phyloP scores from a whole-genome alignment of 2,329 filamentous ascomycete species.

The Diaporthe helianthi region DNA sequence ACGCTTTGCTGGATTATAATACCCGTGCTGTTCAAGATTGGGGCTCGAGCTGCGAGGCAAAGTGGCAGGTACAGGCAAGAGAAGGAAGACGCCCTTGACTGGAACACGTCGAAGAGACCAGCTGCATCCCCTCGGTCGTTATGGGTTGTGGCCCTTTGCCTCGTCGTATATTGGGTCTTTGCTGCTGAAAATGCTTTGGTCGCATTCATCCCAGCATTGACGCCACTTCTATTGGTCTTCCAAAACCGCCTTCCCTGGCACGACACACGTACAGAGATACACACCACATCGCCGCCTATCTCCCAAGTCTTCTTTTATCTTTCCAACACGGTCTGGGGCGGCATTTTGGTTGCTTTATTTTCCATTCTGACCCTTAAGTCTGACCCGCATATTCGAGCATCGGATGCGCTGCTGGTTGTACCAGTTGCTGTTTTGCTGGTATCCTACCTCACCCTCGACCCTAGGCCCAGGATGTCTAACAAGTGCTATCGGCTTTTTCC shows the following conservation, averaged over 20 bases:
- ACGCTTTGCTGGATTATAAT: constrained; percentile 44
- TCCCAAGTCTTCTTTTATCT: not conserved
- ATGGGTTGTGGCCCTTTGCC: constrained; percentile 34
- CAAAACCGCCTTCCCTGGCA: constrained; percentile 36
- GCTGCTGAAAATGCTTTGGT: constrained; percentile 36
- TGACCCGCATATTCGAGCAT: constrained; percentile 35
- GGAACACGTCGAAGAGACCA: not conserved
- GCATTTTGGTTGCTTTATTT: constrained; percentile 38
- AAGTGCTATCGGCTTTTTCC: not conserved
- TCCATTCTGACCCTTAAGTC: constrained; percentile 39
- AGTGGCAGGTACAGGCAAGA: not conserved
- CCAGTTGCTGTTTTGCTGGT: constrained; percentile 42
- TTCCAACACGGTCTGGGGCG: constrained; percentile 37
- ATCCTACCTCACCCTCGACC: constrained; percentile 38
- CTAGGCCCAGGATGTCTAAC: constrained; percentile 2
- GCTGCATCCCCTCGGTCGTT: constrained; percentile 12
- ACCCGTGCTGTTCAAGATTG: constrained; percentile 36
- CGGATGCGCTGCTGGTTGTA: constrained; percentile 40
- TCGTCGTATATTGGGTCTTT: constrained; percentile 38
- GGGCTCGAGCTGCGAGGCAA: constrained; percentile 24
- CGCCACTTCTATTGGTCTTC: constrained; percentile 42
- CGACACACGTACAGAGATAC: not conserved
- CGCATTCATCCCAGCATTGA: constrained; percentile 41
- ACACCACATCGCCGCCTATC: not conserved
- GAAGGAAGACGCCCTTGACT: not conserved